A percentile compares a stretch with the other conserved stretches of the same genome.
Conservation (phyloP, 768 basidiomycete genomes). For the Boletus barrowsii region DNA sequence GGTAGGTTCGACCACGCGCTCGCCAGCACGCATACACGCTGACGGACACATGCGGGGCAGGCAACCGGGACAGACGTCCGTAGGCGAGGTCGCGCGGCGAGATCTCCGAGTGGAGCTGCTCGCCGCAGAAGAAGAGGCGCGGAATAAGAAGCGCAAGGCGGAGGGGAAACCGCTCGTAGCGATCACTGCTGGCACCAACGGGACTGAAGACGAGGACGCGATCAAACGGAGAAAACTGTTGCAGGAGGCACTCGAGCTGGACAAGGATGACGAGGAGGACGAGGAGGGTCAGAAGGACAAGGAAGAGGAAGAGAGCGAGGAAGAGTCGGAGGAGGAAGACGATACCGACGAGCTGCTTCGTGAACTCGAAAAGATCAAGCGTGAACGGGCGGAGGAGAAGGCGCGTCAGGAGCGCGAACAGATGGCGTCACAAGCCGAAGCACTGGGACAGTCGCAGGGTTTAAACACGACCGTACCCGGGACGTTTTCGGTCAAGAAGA, state of each 20-base stretch:
- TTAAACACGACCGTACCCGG: slow-evolving; percentile 73
- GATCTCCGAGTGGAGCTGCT: slow-evolving; percentile 85
- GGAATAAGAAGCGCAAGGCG: slow-evolving; percentile 89
- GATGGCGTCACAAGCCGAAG: slow-evolving; percentile 53
- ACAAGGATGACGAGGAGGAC: slow-evolving; percentile 82
- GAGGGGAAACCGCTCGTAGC: slow-evolving; percentile 53
- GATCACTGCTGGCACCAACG: slow-evolving; percentile 26
- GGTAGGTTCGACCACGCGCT: slow-evolving; percentile 42
- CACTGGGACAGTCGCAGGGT: slow-evolving; percentile 75
- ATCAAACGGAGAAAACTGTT: slow-evolving; percentile 86
- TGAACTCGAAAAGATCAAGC: slow-evolving; percentile 98
- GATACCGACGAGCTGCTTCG: slow-evolving; percentile 89
- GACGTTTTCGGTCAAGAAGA: slow-evolving; percentile 85
- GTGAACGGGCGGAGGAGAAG: slow-evolving; percentile 92
- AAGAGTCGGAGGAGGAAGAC: slow-evolving; percentile 54
- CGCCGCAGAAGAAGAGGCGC: slow-evolving; percentile 81
- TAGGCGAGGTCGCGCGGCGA: slow-evolving; percentile 67
- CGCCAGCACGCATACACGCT: no score
- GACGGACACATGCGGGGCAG: slow-evolving; percentile 32
- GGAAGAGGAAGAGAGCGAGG: slow-evolving; percentile 47
- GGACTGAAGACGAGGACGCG: slow-evolving; percentile 57
- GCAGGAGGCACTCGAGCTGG: slow-evolving; percentile 82
- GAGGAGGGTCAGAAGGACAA: slow-evolving; percentile 34
- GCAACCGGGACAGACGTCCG: slow-evolving; percentile 87
- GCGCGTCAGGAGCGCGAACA: slow-evolving; percentile 76